Percentiles rank a stretch among this genome's conserved stretches.
Evolutionary conservation across 177 flowering plant species (phyloP).

Genomic region (Tripterygium wilfordii): DNA sequence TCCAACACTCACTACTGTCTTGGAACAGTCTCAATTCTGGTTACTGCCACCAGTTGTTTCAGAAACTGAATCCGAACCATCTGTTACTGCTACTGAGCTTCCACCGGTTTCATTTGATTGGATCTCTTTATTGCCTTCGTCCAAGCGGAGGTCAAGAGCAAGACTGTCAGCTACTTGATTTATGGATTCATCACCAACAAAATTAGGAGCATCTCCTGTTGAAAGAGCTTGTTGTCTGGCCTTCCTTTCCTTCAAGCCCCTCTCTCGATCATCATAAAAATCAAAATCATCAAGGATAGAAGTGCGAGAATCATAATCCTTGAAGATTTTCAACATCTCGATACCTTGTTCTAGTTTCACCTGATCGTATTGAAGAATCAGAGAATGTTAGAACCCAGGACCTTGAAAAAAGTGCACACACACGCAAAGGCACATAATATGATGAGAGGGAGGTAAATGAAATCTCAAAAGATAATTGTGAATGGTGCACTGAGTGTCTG

Average conservation of each 20-base stretch:
- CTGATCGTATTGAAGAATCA: constrained; percentile 14
- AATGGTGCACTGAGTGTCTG: too few species aligned
- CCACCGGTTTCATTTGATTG: neutral
- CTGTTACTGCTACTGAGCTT: constrained; percentile 4
- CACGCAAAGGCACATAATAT: too few species aligned
- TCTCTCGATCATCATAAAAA: constrained; percentile 31
- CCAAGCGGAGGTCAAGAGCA: constrained; percentile 9
- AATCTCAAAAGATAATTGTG: too few species aligned
- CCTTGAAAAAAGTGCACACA: too few species aligned
- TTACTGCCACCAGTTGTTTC: too few species aligned
- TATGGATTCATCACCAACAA: constrained; percentile 6
- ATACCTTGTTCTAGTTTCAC: constrained; percentile 31
- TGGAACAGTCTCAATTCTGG: too few species aligned
- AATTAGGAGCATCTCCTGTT: constrained; percentile 5
- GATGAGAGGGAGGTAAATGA: too few species aligned
- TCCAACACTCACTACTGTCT: too few species aligned
- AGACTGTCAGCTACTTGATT: constrained; percentile 15
- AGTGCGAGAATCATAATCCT: constrained; percentile 20
- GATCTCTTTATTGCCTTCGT: constrained; percentile 3
- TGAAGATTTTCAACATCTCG: constrained; percentile 34
- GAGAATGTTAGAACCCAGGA: too few species aligned
- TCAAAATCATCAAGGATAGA: constrained; percentile 35
- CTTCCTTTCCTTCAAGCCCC: constrained; percentile 22
- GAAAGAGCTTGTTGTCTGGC: constrained; percentile 18
- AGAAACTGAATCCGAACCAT: too few species aligned